These are phyloP conservation scores for Jackrogersella minutella DNA, from an alignment of 495 filamentous ascomycete genomes.

Conservation along the genomic window DNA sequence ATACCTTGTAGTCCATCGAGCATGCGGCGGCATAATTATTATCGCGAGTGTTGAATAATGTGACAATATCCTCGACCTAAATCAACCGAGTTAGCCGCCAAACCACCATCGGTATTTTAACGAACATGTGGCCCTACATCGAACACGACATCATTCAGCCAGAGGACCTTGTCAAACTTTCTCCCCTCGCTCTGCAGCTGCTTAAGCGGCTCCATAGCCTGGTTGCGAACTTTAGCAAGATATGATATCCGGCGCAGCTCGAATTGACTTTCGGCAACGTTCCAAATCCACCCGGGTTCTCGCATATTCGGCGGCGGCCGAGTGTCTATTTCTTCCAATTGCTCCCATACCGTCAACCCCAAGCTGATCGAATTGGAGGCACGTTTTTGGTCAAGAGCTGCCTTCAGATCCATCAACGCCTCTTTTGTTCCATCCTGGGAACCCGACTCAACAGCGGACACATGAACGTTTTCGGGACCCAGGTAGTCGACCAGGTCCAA, in stretches of 20 bases:
- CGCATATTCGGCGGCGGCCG: conserved; percentile 54
- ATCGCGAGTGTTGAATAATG: conserved; percentile 74
- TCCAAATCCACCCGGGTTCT: conserved; percentile 63
- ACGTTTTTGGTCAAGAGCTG: conserved; percentile 57
- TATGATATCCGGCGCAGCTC: conserved; percentile 73
- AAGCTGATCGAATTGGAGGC: conserved; percentile 64
- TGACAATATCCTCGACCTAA: conserved; percentile 70
- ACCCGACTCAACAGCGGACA: conserved; percentile 74
- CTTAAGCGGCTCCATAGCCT: conserved; percentile 55
- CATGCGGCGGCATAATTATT: conserved; percentile 83
- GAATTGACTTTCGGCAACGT: conserved; percentile 56
- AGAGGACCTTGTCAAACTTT: conserved; percentile 74
- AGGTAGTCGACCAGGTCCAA: conserved; percentile 60
- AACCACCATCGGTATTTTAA: neutral
- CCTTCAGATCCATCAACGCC: conserved; percentile 65
- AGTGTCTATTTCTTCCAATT: conserved; percentile 57
- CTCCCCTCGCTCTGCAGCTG: conserved; percentile 51
- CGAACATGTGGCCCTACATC: conserved; percentile 34
- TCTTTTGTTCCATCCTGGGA: conserved; percentile 72
- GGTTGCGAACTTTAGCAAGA: conserved; percentile 70
- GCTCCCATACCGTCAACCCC: conserved; percentile 63
- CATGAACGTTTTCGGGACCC: conserved; percentile 68
- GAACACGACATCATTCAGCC: conserved; percentile 80
- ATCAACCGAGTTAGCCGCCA: conserved; percentile 13
- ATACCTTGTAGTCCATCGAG: conserved; percentile 75